These are phyloP conservation scores for Zhuliangozyma blackwelliae DNA, from an alignment of 1,139 yeast species.

Conservation along the genomic window DNA sequence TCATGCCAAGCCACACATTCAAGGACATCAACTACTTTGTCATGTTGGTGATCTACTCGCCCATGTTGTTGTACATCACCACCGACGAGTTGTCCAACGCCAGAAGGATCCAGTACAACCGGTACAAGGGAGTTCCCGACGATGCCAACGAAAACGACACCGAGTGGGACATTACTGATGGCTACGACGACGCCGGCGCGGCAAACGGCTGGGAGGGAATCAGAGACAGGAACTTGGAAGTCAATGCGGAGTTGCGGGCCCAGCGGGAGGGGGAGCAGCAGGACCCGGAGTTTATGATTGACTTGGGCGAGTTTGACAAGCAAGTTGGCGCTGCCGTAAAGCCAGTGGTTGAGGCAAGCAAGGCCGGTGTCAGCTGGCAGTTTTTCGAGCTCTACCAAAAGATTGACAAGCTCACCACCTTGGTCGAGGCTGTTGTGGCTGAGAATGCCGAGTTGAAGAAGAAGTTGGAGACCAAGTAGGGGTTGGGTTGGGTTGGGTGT, in stretches of 20 bases:
- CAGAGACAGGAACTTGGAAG: conserved; percentile 34
- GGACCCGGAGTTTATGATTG: conserved; percentile 64
- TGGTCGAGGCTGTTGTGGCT: conserved; percentile 38
- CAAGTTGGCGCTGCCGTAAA: conserved; percentile 49
- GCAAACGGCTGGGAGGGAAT: conserved; percentile 23
- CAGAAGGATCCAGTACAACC: conserved; percentile 65
- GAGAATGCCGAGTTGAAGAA: conserved; percentile 38
- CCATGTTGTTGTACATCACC: conserved; percentile 59
- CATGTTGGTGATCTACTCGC: conserved; percentile 66
- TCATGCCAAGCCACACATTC: conserved; percentile 23
- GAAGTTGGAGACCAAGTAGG: conserved; percentile 8
- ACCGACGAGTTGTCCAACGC: conserved; percentile 63
- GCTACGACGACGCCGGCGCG: conserved; percentile 40
- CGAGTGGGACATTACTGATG: conserved; percentile 83
- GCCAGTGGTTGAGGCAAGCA: conserved; percentile 53
- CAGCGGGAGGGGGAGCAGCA: conserved; percentile 64
- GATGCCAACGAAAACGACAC: conserved; percentile 78
- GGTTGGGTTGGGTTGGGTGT: not conserved
- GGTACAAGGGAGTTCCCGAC: conserved; percentile 61
- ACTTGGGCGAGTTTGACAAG: conserved; percentile 43
- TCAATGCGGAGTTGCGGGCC: conserved; percentile 35
- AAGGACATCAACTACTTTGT: conserved; percentile 43
- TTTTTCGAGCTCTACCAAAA: conserved; percentile 50
- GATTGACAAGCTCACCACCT: conserved; percentile 39
- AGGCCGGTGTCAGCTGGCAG: conserved; percentile 65